phyloP scores from a whole-genome alignment of 2,329 filamentous ascomycete genomes.

The Periconia macrospinosa region DNA sequence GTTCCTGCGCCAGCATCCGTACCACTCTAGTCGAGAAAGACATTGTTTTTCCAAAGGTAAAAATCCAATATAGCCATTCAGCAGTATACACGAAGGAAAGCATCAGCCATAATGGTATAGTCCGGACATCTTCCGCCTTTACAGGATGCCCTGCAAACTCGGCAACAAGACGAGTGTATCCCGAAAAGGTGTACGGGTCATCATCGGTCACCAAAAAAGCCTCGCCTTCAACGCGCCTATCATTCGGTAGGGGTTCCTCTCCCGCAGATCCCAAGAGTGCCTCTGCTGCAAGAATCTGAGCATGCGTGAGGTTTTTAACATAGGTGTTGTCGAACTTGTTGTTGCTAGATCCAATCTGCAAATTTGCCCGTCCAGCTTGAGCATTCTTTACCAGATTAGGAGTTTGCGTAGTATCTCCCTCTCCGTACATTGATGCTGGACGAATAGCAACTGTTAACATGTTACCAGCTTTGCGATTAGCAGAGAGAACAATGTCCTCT shows the following conservation, averaged over 20 bases:
- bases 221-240: constrained; percentile 12
- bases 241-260: not conserved
- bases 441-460: constrained; percentile 12
- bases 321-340: constrained; percentile 20
- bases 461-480: constrained; percentile 12
- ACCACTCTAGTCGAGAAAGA: constrained; percentile 7
- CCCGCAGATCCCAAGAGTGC: constrained; percentile 4
- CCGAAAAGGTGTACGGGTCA: constrained; percentile 14
- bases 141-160: constrained; percentile 6
- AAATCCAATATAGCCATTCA: constrained; percentile 11
- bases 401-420: constrained; percentile 8
- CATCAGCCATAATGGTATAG: constrained; percentile 2
- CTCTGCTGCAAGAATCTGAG: constrained; percentile 12
- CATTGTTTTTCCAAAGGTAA: constrained; percentile 8
- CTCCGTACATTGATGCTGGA: constrained; percentile 14
- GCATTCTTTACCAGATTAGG: constrained; percentile 4
- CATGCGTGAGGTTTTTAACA: constrained; percentile 13
- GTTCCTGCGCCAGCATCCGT: constrained; percentile 6
- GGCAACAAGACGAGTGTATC: constrained; percentile 6
- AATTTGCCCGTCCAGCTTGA: not conserved
- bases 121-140: constrained; percentile 6
- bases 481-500: constrained; percentile 14
- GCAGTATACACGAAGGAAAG: not conserved
- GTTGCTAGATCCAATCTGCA: constrained; percentile 7
- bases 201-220: constrained; percentile 18